Base-by-base conservation (phyloP, 2,329 filamentous ascomycete species). In the Colletotrichum scovillei region DNA sequence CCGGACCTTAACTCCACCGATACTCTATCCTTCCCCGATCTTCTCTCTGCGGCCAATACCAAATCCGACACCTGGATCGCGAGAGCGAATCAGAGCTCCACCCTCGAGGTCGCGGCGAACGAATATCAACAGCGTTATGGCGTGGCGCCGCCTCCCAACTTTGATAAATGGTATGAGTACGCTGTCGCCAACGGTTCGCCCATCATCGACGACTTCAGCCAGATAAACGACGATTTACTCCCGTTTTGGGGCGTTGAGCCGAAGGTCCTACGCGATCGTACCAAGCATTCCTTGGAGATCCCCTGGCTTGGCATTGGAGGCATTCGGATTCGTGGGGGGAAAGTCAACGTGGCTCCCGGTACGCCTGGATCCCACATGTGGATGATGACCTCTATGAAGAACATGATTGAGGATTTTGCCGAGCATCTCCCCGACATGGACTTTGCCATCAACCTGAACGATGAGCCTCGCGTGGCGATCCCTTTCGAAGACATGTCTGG, bases 121-220 rank as follows among this genome's bases (percentile, higher is more conserved):
- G 85, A 86, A 75, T 88, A 88, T 75, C 81, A 79, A 11, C 81
- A 82, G 35, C 82, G 85, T 6, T 82, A 88, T 72, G 74, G 93
- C 77, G 88, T 90, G 11, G 88, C 94, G 16, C 94, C 94, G 19
- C 94, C 94, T 14, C 92, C 91, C 3, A 88, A 93, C 74, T 97
- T 96, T 76, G 93, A 95, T 78, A 91, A 91, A 76, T 97, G 94
- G 94, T 95, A 92, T 79, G 87, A 92, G 42, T 95, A 93, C 78
- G 93, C 94, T 7, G 88, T 86, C 72, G 84, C 87, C 14, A 90
- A 87, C 72, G 87, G 88, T 0, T 93, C 94, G 0, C 86, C 90
- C 68, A 84, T 95, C 71, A 90, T 95, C 67, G 94, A 97, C 77
- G 91, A 93, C 78, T 97, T 93, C 77, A 92, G 94, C 77, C 92